Evolutionary conservation across 225 moss, liverwort and hornwort genomes (phyloP).

Genomic region (Asterella californica): DNA sequence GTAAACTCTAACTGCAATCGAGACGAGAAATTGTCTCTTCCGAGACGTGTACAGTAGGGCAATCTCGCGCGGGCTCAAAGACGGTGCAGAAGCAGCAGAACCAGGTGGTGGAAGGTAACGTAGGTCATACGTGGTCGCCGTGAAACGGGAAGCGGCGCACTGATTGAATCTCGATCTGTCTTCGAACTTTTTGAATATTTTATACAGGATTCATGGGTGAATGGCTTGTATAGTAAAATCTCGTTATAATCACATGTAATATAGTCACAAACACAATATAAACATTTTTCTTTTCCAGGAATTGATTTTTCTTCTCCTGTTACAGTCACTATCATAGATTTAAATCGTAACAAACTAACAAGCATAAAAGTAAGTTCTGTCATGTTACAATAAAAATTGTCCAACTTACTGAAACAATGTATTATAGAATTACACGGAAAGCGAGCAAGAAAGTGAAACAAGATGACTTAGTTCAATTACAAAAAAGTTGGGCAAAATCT

Average conservation of each 20-base stretch:
- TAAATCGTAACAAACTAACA: not conserved
- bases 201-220: not conserved
- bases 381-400: no score
- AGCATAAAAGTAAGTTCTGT: not conserved
- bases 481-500: no score
- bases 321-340: not conserved
- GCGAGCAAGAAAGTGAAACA: no score
- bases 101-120: not conserved
- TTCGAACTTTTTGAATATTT: not conserved
- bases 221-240: no score
- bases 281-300: no score
- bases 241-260: no score
- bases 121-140: not conserved
- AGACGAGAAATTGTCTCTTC: not conserved
- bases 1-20: not conserved
- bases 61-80: not conserved
- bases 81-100: not conserved
- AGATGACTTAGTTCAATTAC: no score
- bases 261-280: no score
- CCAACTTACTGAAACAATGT: no score
- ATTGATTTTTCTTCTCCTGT: no score
- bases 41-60: not conserved
- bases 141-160: not conserved
- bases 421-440: no score
- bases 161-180: not conserved